A percentile compares a stretch with the other conserved stretches of the same genome.
Evolutionary conservation across 2,329 filamentous ascomycete genomes (phyloP).

Genomic region (Talaromyces sp.): DNA sequence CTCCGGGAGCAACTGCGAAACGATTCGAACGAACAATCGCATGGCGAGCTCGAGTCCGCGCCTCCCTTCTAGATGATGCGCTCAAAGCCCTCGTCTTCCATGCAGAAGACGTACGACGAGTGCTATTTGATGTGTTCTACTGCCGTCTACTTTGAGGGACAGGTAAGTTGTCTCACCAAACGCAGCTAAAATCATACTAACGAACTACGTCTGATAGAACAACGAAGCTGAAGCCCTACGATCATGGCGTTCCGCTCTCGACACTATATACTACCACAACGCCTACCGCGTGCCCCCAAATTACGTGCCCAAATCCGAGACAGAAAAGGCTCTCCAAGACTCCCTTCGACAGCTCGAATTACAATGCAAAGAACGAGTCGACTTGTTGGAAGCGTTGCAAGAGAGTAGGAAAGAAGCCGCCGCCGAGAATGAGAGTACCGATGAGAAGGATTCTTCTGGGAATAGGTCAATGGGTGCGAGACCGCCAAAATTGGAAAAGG

Average conservation of each 20-base stretch:
- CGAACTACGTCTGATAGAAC: constrained; percentile 54
- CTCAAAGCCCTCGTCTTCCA: constrained; percentile 62
- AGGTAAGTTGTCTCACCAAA: constrained; percentile 56
- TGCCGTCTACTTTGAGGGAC: constrained; percentile 90
- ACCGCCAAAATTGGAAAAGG: constrained; percentile 24
- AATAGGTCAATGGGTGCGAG: background rate
- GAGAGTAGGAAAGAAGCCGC: constrained; percentile 58
- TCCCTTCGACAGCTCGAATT: constrained; percentile 79
- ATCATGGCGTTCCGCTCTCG: constrained; percentile 84
- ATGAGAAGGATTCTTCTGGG: constrained; percentile 21
- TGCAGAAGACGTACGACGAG: constrained; percentile 98
- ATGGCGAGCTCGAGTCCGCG: constrained; percentile 24
- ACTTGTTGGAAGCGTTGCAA: constrained; percentile 76
- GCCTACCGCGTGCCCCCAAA: constrained; percentile 68
- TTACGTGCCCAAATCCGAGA: constrained; percentile 71
- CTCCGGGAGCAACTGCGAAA: background rate
- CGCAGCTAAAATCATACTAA: background rate
- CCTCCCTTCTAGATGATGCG: constrained; percentile 44
- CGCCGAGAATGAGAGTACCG: constrained; percentile 24
- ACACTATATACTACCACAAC: constrained; percentile 83
- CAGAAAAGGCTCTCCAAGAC: constrained; percentile 76
- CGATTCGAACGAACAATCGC: constrained; percentile 13
- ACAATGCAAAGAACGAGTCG: constrained; percentile 90
- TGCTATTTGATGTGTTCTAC: constrained; percentile 93
- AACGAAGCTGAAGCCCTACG: constrained; percentile 87